phyloP scores from a whole-genome alignment of 2,329 filamentous ascomycete species.

The Penicillium sp. region DNA sequence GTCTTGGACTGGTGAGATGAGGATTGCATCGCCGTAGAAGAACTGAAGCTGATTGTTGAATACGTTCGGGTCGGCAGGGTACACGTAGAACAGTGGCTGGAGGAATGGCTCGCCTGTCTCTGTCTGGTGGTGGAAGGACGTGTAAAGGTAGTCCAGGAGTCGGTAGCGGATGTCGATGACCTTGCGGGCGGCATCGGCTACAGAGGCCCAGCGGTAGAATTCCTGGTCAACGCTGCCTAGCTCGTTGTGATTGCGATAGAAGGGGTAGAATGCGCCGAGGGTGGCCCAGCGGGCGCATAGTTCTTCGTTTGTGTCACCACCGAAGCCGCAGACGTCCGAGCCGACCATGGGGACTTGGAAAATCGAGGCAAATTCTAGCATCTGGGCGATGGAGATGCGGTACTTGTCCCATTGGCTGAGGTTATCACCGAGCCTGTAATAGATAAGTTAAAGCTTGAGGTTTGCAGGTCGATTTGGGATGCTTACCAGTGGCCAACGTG shows the following conservation, averaged over 20 bases:
- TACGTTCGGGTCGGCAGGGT: slow-evolving; percentile 58
- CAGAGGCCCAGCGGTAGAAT: slow-evolving; percentile 68
- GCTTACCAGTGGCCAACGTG: slow-evolving; percentile 56
- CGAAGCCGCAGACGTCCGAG: slow-evolving; percentile 77
- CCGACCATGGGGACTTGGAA: slow-evolving; percentile 70
- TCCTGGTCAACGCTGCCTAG: slow-evolving; percentile 61
- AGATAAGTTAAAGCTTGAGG: neutral
- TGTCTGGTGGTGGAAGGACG: slow-evolving; percentile 63
- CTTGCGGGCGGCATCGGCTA: slow-evolving; percentile 64
- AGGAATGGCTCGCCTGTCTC: slow-evolving; percentile 64
- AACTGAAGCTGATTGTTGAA: slow-evolving; percentile 57
- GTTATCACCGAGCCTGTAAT: slow-evolving; percentile 59
- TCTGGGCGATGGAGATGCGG: slow-evolving; percentile 57
- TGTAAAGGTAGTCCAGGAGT: slow-evolving; percentile 79
- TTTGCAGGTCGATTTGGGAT: slow-evolving; percentile 20
- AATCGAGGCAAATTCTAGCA: slow-evolving; percentile 62
- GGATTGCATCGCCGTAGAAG: slow-evolving; percentile 59
- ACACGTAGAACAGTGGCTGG: slow-evolving; percentile 71
- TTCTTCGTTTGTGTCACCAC: slow-evolving; percentile 62
- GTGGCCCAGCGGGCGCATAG: slow-evolving; percentile 75
- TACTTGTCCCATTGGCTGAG: slow-evolving; percentile 60
- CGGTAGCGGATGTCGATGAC: slow-evolving; percentile 73
- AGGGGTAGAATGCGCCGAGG: slow-evolving; percentile 71
- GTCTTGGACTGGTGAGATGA: slow-evolving; percentile 58
- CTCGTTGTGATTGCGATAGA: slow-evolving; percentile 73